Base-by-base conservation (phyloP, 2,329 filamentous ascomycete species). In the Pseudogymnoascus sp. region DNA sequence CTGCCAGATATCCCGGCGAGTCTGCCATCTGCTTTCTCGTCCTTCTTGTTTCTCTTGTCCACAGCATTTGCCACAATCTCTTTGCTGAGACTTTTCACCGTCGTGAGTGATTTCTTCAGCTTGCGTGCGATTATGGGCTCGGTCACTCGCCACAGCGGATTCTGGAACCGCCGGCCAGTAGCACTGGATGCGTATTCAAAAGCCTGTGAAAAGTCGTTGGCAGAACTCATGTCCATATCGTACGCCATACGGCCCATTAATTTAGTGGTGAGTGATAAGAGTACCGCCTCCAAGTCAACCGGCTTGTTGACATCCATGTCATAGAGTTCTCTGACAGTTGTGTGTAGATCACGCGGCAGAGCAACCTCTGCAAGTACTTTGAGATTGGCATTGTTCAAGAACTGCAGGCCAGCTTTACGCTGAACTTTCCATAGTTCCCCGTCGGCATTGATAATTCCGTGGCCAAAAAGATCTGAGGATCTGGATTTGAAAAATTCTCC, bases 201-300 rank as follows among this genome's bases (percentile, higher is more conserved):
- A 0, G 83, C 81, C 60, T 77, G 65, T 3, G 82, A 82, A 70
- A 88, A 88, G 2, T 80, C 79, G 64, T 87, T 82, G 33, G 81
- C 77, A 58, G 82, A 78, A 68, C 83, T 82, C 77, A 88, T 86
- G 66, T 88, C 83, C 83, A 87, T 87, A 69, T 85, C 81, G 67
- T 88, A 88, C 12, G 85, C 85, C 82, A 87, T 85, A 65, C 80
- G 79, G n/a, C 85, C 85, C 81, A 88, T 87, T 23, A 88, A 69
- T 63, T 83, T 78, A 21, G 84, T 87, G 1, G 85, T 88, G 52
- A 88, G 79, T 69, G 87, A 84, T 61, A 85, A 82, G 52, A 87
- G 81, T 1, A 84, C 74, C n/a, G 74, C 75, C 67, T 87, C 83
- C 58, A 88, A 71, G 68, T 88, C 83, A 1, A 86, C 73, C 0